phyloP scores from a whole-genome alignment of 2,329 filamentous ascomycete genomes.

The Bipolaris sorokiniana region DNA sequence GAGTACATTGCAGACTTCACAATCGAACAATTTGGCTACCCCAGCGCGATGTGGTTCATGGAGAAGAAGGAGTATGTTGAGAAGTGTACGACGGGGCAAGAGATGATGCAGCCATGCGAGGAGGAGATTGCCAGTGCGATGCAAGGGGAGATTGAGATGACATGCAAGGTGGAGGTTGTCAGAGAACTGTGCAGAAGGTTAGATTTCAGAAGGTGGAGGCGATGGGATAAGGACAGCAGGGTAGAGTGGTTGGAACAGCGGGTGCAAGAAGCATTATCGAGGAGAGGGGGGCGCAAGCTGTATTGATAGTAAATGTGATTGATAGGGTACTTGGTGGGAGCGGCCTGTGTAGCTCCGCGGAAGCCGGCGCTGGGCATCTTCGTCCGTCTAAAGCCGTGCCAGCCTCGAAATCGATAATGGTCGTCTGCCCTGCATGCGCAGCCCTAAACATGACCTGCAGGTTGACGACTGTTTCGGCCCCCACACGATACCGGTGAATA shows the following conservation, averaged over 20 bases:
- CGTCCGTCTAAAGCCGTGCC: not conserved
- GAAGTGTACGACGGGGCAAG: not conserved
- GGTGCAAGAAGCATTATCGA: not conserved
- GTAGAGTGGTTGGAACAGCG: not conserved
- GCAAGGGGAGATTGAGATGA: not conserved
- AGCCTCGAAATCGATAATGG: conserved; percentile 10
- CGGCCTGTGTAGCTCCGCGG: not conserved
- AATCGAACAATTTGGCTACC: conserved; percentile 12
- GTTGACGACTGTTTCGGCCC: conserved; percentile 25
- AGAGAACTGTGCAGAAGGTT: not conserved
- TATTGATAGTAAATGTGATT: too few species aligned
- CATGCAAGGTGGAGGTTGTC: not conserved
- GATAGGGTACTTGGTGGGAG: too few species aligned
- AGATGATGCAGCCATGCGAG: not conserved
- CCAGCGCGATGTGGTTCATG: conserved; percentile 4
- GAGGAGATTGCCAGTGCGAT: not conserved
- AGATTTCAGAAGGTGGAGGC: not conserved
- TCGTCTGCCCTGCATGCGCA: conserved; percentile 4
- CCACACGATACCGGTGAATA: conserved; percentile 30
- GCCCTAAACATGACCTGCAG: conserved; percentile 12
- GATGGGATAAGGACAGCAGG: not conserved
- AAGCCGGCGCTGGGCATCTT: not conserved
- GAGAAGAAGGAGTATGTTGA: not conserved
- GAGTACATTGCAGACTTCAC: conserved; percentile 15
- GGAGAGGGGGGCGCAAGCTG: too few species aligned